A percentile compares a stretch with the other conserved stretches of the same genome.
These are phyloP conservation scores for Trapa incisa DNA, from an alignment of 345 rosid genomes.

Conservation along the genomic window DNA sequence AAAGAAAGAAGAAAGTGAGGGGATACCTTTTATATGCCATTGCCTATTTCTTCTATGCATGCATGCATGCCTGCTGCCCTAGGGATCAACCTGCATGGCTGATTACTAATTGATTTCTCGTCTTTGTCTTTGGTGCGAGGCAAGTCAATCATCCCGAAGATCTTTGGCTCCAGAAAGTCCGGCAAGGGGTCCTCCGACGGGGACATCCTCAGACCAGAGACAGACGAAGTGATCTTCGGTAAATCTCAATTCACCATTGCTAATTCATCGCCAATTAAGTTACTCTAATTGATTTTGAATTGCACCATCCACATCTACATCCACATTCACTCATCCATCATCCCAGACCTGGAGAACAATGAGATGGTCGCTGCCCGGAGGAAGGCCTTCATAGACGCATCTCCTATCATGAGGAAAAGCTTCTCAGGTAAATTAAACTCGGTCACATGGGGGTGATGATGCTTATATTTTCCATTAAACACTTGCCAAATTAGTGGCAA, in stretches of 20 bases:
- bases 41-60: not conserved
- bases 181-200: slow-evolving; percentile 25
- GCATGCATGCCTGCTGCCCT: not conserved
- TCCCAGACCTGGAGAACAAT: slow-evolving; percentile 24
- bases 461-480: too few relatives aligned
- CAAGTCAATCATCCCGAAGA: slow-evolving; percentile 60
- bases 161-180: slow-evolving; percentile 44
- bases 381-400: slow-evolving; percentile 31
- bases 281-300: not conserved
- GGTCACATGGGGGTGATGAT: too few relatives aligned
- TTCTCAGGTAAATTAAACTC: slow-evolving; percentile 40
- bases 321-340: too few relatives aligned
- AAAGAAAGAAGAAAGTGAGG: slow-evolving; percentile 70
- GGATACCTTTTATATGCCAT: not conserved
- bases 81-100: not conserved
- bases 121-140: not conserved
- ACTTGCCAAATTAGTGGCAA: not conserved
- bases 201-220: slow-evolving; percentile 17
- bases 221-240: slow-evolving; percentile 23
- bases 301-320: too few relatives aligned
- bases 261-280: not conserved
- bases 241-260: not conserved
- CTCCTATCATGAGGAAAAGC: slow-evolving; percentile 44
- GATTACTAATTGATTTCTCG: not conserved
- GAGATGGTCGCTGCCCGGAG: slow-evolving; percentile 24